Conservation (phyloP, 148 eudicot species). For the Camellia sinensis region DNA sequence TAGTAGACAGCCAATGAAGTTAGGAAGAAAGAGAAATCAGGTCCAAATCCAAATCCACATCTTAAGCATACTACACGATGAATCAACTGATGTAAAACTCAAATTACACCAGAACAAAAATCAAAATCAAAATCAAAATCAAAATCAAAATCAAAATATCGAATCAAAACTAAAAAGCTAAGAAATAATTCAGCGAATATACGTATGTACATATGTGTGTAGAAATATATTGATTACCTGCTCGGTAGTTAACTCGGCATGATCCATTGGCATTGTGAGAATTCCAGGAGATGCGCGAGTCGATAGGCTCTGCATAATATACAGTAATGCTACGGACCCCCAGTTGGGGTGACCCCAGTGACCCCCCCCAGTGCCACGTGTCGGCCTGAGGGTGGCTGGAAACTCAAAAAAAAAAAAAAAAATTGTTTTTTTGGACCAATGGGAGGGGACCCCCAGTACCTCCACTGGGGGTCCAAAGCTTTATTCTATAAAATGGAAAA, state of each 20-base stretch:
- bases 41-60: not conserved
- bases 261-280: constrained; percentile 44
- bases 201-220: not conserved
- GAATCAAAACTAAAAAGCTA: not conserved
- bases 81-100: constrained; percentile 3
- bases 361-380: too few relatives aligned
- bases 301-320: too few relatives aligned
- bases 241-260: constrained; percentile 50
- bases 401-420: not conserved
- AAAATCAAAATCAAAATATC: not conserved
- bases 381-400: too few relatives aligned
- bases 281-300: constrained; percentile 4
- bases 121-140: not conserved
- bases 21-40: not conserved
- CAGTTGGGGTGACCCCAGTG: too few relatives aligned
- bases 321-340: too few relatives aligned
- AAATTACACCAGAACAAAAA: not conserved
- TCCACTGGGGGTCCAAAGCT: too few relatives aligned
- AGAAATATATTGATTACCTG: constrained; percentile 30
- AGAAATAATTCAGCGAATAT: not conserved
- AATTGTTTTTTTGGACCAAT: too few relatives aligned
- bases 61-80: not conserved
- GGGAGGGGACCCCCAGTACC: too few relatives aligned
- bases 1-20: not conserved
- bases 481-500: too few relatives aligned